Percentiles rank a stretch among this genome's conserved stretches.
Conservation (phyloP, 192 early-diverging fungal genomes). For the Backusella morwellensis region DNA sequence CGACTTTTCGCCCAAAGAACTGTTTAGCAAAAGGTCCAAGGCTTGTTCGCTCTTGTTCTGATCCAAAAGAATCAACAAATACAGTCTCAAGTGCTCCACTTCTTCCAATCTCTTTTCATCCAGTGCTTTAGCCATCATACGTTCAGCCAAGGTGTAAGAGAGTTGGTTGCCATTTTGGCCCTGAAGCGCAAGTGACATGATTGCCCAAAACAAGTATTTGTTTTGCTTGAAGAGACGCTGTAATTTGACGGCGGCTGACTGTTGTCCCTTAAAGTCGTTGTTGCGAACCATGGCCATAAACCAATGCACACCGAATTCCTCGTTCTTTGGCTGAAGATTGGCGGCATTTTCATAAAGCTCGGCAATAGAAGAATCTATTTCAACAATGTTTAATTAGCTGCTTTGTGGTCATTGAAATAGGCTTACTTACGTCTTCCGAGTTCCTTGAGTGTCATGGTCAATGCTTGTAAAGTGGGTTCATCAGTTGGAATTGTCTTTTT, state of each 20-base stretch:
- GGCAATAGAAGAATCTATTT: slow-evolving; percentile 63
- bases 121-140: slow-evolving; percentile 79
- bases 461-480: slow-evolving; percentile 58
- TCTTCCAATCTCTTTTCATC: slow-evolving; percentile 61
- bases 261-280: slow-evolving; percentile 63
- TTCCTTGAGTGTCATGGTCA: slow-evolving; percentile 55
- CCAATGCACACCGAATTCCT: slow-evolving; percentile 71
- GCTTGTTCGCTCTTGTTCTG: slow-evolving; percentile 71
- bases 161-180: slow-evolving; percentile 42
- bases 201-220: slow-evolving; percentile 87
- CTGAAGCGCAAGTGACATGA: slow-evolving; percentile 77
- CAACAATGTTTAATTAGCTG: background rate
- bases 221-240: slow-evolving; percentile 76
- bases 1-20: slow-evolving; percentile 59
- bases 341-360: slow-evolving; percentile 72
- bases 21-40: slow-evolving; percentile 56
- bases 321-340: slow-evolving; percentile 57
- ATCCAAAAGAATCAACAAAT: slow-evolving; percentile 66
- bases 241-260: slow-evolving; percentile 76
- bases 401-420: background rate
- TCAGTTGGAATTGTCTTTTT: slow-evolving; percentile 59
- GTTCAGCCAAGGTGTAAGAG: slow-evolving; percentile 69
- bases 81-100: slow-evolving; percentile 81
- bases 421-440: slow-evolving; percentile 47
- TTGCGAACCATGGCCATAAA: slow-evolving; percentile 81